Base-by-base conservation (phyloP, 495 filamentous ascomycete species). In the Lophiotrema nucula region DNA sequence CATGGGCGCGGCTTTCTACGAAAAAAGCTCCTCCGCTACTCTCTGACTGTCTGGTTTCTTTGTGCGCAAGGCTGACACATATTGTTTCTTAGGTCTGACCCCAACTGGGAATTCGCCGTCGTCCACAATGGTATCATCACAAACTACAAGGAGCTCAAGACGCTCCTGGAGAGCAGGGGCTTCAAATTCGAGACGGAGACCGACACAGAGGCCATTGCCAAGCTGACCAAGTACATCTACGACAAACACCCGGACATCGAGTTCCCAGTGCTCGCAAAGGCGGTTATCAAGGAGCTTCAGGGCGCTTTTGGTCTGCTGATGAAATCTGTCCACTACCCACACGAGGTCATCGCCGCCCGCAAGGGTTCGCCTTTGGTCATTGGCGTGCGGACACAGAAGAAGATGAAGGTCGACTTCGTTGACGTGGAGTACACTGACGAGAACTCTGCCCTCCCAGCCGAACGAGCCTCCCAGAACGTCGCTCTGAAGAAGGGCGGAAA, bases 121-220 rank as follows among this genome's bases (percentile, higher is more conserved):
- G 92, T 97, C 39, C 93, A 98, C 85, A 98, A 98, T 74, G 93
- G 93, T 71, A 98, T 98, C 80, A 98, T 98, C 78, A 98, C 93
- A 78, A 98, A 98, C 81, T 98, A 98, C 83, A 98, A 98, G 79
- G 93, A 98, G 78, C 77, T 98, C 66, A 96, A 92, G 84, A 88
- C 88, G 53, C 81, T 98, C 47, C 78, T 98, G 60, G 85, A 90
- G 75, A 81, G 79, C 79, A 98, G 97, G 80, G 95, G 95, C 61
- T 96, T 96, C 81, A 85, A 86, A 55, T 98, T 98, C 71, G 93
- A 98, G 83, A 97, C 92, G 24, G 92, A 98, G 78, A 98, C 93
- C 42, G 93, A 98, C 69, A 98, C 93, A 23, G 93, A 98, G 74
- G 96, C 92, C 72, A 98, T 98, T 73, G 93, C 95, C 58, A 98